Base-by-base conservation (phyloP, 1,284 basidiomycete species). In the Ceratobasidium sp. region DNA sequence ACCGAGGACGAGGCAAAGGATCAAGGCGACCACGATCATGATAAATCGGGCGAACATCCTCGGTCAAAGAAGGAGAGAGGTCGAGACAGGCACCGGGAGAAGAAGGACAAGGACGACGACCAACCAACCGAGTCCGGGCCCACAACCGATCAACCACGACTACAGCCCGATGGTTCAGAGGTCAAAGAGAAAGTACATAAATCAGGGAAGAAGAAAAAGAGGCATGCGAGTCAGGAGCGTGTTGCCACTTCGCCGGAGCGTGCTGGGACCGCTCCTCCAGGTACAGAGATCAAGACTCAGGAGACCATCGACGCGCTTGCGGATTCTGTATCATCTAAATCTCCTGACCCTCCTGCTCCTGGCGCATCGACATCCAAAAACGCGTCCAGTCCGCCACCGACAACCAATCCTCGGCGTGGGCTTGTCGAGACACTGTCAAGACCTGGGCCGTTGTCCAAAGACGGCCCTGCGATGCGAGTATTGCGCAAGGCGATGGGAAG, bases 171-270 rank as follows among this genome's bases (percentile, higher is more conserved):
- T 6, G 30, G 26, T 16, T 26, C 67, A 16, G 67, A 71, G 16
- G 18, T 55, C 36, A 69, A 69, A 30, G 65, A 69, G 46, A 71
- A 71, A 28, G 41, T 39, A 3, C 67, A 71, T 43, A 71, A 71
- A 45, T 59, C 67, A 14, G 55, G 67, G 16, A 71, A 45, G 41
- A 55, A 41, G 41, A 58, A 43, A 59, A 71, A 59, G 45, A 59
- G 57, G 30, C 67, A 71, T 30, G 26, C 43, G 12, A 30, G 53
- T 39, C 41, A 41, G 45, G 55, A 48, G 16, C 26, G 53, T 46
- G 34, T 36, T 67, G 46, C 53, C 0, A 32, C n/a, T 4, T 34
- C 58, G 21, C 67, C 55, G 14, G 67, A 71, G 39, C 67, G 67
- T 28, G 55, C 67, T 6, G 67, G 36, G 45, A 58, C 67, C 18